Evolutionary conservation across 106 monocot species (phyloP).

Genomic region (Posidonia australis): DNA sequence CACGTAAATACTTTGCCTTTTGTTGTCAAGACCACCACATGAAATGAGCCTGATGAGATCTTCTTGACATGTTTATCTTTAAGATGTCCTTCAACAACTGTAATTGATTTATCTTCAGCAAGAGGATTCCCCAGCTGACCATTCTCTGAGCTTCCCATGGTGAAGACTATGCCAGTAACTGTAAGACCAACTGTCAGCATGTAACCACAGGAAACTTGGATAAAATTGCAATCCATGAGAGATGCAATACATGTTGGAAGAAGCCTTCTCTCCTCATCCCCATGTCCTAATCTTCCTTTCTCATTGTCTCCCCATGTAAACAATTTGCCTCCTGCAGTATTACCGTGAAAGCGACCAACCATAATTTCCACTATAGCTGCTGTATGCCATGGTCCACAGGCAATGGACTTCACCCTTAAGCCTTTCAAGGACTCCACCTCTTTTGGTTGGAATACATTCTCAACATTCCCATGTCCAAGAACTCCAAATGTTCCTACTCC

Average conservation of each 20-base stretch:
- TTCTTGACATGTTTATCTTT: slow-evolving; percentile 12
- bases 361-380: slow-evolving; percentile 18
- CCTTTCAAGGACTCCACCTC: slow-evolving; percentile 21
- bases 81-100: slow-evolving; percentile 1
- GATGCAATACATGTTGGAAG: slow-evolving; percentile 15
- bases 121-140: slow-evolving; percentile 17
- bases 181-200: slow-evolving; percentile 10
- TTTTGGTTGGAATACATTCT: slow-evolving; percentile 8
- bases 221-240: slow-evolving; percentile 14
- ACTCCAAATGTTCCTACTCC: slow-evolving; percentile 21
- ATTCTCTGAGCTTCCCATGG: slow-evolving; percentile 19
- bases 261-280: slow-evolving; percentile 1
- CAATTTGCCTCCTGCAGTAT: slow-evolving; percentile 6
- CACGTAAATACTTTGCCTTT: slow-evolving; percentile 16
- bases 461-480: slow-evolving; percentile 15
- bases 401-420: slow-evolving; percentile 15
- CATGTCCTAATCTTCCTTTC: slow-evolving; percentile 12
- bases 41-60: slow-evolving; percentile 11
- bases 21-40: slow-evolving; percentile 14
- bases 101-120: slow-evolving; percentile 5
- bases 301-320: slow-evolving; percentile 26
- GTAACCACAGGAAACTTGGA: slow-evolving; percentile 15
- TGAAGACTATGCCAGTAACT: slow-evolving; percentile 8
- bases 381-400: slow-evolving; percentile 21
- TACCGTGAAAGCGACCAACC: neutral